Base-by-base conservation (phyloP, 345 rosid genomes). In the Clarkia xantiana region DNA sequence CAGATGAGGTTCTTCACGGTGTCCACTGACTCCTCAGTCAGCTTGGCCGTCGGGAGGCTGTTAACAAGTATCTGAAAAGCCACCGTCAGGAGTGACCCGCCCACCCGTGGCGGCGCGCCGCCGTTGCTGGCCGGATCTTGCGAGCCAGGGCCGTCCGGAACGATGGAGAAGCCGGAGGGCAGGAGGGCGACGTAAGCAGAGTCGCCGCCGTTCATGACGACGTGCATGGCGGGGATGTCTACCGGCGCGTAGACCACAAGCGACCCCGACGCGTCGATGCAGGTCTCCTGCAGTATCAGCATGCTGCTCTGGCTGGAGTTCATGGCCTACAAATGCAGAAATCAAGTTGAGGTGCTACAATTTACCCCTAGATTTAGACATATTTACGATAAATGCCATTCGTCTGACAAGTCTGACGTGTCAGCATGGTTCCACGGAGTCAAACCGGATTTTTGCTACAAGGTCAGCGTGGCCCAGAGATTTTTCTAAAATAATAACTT, bases 241-340 rank as follows among this genome's bases (percentile, higher is more conserved):
- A 93, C 97, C 3, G 99, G 99, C 19, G 95, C 97, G 90, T 93
- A 87, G 38, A 93, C 99, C 4, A 93, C 94, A 62, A 84, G 82
- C 42, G 99, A 86, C 29, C 96, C 96, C 44, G 95, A 72, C 0
- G 90, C 79, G 78, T 93, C 99, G 57, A 77, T 77, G 76, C 88
- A 84, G 1, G 95, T 93, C 77, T 93, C 99, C 62, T 87, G 99
- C 18, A 93, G 72, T 50, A 93, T 87, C 52, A 93, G 59, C 96
- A 93, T 93, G 57, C 94, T 72, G 55, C 86, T 91, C 82, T 93
- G 90, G 64, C 70, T 84, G 14, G 99, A 66, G 77, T 76, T 82
- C 81, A 82, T 82, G 1, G 91, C 82, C 99, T 93, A 80, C 67
- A 44, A 1, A 18, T 0, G 40, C 10, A 9, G 36, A 16, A 6